phyloP scores from a whole-genome alignment of 768 basidiomycete genomes.

The Podaxis sp. region DNA sequence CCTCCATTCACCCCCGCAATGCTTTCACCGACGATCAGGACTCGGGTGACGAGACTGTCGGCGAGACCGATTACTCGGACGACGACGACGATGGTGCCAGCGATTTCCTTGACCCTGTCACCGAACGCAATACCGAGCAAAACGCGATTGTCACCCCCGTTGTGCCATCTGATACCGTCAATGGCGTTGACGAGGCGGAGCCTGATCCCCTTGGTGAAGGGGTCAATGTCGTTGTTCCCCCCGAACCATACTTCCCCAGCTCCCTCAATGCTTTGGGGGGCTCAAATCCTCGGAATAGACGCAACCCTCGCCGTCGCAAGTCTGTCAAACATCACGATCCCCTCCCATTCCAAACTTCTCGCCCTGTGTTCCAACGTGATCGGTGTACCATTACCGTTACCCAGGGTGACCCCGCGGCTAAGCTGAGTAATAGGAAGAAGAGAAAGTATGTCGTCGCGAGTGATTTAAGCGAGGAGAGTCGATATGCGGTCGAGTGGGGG shows the following conservation, averaged over 20 bases:
- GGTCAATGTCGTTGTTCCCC: conserved; percentile 83
- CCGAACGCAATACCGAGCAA: conserved; percentile 84
- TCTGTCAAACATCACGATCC: conserved; percentile 63
- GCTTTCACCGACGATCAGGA: conserved; percentile 60
- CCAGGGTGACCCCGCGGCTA: conserved; percentile 76
- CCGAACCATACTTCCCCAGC: conserved; percentile 78
- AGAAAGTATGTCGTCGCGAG: conserved; percentile 87
- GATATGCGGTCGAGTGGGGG: conserved; percentile 97
- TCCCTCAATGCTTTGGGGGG: conserved; percentile 54
- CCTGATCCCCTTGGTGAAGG: conserved; percentile 91
- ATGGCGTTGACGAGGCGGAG: conserved; percentile 55
- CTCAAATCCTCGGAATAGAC: conserved; percentile 34
- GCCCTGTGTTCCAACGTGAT: conserved; percentile 88
- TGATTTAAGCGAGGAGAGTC: conserved; percentile 91
- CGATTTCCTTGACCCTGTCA: conserved; percentile 68
- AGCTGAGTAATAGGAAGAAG: conserved; percentile 52
- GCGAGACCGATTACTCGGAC: conserved; percentile 58
- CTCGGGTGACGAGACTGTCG: conserved; percentile 64
- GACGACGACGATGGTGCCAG: conserved; percentile 61
- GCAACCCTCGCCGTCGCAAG: conserved; percentile 57
- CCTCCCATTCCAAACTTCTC: conserved; percentile 62
- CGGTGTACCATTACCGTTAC: conserved; percentile 87
- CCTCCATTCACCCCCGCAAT: conserved; percentile 57
- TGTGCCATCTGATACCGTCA: conserved; percentile 24
- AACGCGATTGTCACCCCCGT: conserved; percentile 57